Base-by-base conservation (phyloP, 441 rosid genomes). In the Pelargonium cotyledonis region DNA sequence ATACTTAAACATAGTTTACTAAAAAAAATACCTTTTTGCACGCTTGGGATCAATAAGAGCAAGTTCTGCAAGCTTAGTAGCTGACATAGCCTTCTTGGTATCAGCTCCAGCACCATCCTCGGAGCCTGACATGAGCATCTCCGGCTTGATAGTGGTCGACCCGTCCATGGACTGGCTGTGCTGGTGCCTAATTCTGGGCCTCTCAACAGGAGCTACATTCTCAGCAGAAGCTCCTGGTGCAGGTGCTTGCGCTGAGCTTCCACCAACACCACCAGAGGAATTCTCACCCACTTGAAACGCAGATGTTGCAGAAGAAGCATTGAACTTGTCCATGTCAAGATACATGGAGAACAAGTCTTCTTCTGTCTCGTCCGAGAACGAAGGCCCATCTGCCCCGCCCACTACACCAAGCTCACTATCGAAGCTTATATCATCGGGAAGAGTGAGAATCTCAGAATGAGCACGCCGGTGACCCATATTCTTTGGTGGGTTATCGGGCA, bases 151-250 rank as follows among this genome's bases (percentile, higher is more conserved):
- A 71, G 80, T 86, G 2, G 86, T 83, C 0, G 97, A 88, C 14
- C 97, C 97, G 71, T 95, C 97, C 97, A 95, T 95, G 38, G 97
- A 91, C 68, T 82, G 97, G 80, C 99, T 91, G 29, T 91, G 96
- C 63, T 94, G 99, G 74, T 94, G 99, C 85, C 97, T 88, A 58
- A 88, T 76, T 79, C 94, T 85, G 8, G 96, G 91, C 68, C 86
- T 87, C 78, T 88, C 97, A 6, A 80, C 75, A 11, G 85, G 76
- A 57, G 72, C 73, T 40, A 63, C 66, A 76, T 70, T 83, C 77
- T 74, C 76, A 5, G 67, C 68, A 5, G 78, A 69, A 55, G 65
- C 73, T 21, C 60, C 75, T 43, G 68, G 16, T 21, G 72, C 79
- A 0, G 72, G 65, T 35, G 67, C 78, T 21, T 74, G 66, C 63